These are phyloP conservation scores for Gossypium anomalum DNA, from an alignment of 345 rosid genomes.

Conservation along the genomic window DNA sequence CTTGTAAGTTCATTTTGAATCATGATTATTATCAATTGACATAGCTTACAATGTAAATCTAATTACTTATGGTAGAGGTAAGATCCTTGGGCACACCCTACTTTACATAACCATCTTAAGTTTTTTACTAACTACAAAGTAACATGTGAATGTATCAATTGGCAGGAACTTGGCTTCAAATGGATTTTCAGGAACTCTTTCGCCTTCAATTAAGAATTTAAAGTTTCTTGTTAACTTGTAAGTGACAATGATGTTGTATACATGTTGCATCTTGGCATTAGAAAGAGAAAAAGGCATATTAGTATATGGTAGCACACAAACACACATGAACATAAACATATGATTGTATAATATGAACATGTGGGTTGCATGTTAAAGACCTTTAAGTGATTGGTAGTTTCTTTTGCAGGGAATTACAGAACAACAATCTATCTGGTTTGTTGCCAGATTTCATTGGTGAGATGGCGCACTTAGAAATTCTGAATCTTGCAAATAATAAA, in stretches of 20 bases:
- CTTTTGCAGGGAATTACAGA: conserved; percentile 71
- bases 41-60: conserved; percentile 2
- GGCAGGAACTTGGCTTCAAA: conserved; percentile 63
- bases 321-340: too few relatives aligned
- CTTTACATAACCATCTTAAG: neutral
- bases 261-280: too few relatives aligned
- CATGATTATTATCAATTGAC: neutral
- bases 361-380: too few relatives aligned
- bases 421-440: conserved; percentile 66
- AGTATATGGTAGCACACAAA: too few relatives aligned
- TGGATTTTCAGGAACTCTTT: conserved; percentile 80
- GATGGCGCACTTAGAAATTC: conserved; percentile 50
- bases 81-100: neutral
- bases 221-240: conserved; percentile 72
- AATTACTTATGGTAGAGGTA: neutral
- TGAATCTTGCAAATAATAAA: conserved; percentile 72
- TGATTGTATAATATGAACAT: too few relatives aligned
- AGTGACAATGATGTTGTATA: conserved; percentile 23
- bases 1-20: conserved; percentile 47
- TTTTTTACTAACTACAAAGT: neutral
- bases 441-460: conserved; percentile 68
- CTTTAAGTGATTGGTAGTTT: too few relatives aligned
- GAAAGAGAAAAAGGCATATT: too few relatives aligned
- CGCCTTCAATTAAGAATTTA: conserved; percentile 60
- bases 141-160: conserved; percentile 16